These are phyloP conservation scores for Eucalyptus tenuipes DNA, from an alignment of 345 rosid genomes.

Conservation along the genomic window DNA sequence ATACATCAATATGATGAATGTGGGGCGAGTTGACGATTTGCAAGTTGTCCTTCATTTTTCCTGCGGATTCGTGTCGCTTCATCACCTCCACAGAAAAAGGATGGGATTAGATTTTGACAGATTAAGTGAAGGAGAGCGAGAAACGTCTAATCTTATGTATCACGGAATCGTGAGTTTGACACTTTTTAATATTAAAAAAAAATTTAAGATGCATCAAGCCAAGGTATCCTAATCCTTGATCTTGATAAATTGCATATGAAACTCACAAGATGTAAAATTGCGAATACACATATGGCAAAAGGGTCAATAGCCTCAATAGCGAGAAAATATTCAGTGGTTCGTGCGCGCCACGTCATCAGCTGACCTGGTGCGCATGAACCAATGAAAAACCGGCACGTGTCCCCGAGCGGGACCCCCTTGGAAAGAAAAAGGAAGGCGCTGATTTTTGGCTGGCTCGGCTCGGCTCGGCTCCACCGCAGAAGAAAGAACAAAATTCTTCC, in stretches of 20 bases:
- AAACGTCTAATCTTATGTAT: background rate
- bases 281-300: background rate
- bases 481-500: too few species aligned
- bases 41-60: background rate
- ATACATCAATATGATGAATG: background rate
- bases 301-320: background rate
- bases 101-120: background rate
- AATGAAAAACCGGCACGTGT: too few species aligned
- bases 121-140: background rate
- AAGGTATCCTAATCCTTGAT: background rate
- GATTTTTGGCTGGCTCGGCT: too few species aligned
- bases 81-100: background rate
- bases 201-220: accelerated
- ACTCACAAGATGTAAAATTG: accelerated
- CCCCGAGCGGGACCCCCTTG: too few species aligned
- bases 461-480: too few species aligned
- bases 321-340: too few species aligned
- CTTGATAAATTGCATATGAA: background rate
- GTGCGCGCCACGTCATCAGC: too few species aligned
- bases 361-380: too few species aligned
- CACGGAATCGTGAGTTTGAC: background rate
- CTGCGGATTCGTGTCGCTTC: background rate
- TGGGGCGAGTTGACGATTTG: background rate
- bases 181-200: background rate
- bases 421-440: too few species aligned